These are phyloP conservation scores for Gossypium turneri DNA, from an alignment of 345 rosid genomes.

Conservation along the genomic window DNA sequence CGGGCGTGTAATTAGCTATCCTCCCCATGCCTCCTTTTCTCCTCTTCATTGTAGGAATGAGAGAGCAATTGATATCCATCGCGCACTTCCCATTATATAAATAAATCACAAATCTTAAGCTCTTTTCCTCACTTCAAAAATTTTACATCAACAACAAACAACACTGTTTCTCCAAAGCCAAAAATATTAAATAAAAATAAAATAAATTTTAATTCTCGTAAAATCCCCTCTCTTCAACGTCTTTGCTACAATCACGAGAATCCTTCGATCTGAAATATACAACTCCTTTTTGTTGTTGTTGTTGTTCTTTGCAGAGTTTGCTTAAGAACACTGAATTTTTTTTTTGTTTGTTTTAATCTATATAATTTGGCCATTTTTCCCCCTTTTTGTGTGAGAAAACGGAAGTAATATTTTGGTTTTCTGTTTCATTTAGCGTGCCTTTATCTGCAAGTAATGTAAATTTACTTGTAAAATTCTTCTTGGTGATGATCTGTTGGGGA, in stretches of 20 bases:
- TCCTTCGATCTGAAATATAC: conserved; percentile 7
- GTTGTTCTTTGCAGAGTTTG: neutral
- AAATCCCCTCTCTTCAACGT: neutral
- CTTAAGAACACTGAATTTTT: neutral
- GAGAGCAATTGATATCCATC: neutral
- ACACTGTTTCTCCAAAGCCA: conserved; percentile 4
- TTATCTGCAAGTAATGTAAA: conserved; percentile 41
- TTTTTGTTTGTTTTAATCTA: neutral
- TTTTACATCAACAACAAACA: too few relatives aligned
- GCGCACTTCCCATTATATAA: neutral
- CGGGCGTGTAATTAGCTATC: conserved; percentile 27
- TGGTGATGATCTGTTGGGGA: conserved; percentile 33
- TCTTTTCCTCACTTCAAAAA: neutral
- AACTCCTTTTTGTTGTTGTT: neutral
- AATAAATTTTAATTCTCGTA: neutral
- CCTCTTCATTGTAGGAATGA: neutral
- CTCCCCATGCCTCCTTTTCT: conserved; percentile 11
- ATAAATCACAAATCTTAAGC: conserved; percentile 16
- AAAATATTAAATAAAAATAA: neutral
- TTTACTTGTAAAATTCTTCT: conserved; percentile 14
- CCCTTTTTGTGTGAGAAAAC: neutral
- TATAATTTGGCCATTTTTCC: conserved; percentile 16
- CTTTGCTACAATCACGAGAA: neutral
- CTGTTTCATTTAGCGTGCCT: conserved; percentile 22
- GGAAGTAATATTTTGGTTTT: neutral